phyloP scores from a whole-genome alignment of 441 rosid genomes.

The Aquilaria agallochum region DNA sequence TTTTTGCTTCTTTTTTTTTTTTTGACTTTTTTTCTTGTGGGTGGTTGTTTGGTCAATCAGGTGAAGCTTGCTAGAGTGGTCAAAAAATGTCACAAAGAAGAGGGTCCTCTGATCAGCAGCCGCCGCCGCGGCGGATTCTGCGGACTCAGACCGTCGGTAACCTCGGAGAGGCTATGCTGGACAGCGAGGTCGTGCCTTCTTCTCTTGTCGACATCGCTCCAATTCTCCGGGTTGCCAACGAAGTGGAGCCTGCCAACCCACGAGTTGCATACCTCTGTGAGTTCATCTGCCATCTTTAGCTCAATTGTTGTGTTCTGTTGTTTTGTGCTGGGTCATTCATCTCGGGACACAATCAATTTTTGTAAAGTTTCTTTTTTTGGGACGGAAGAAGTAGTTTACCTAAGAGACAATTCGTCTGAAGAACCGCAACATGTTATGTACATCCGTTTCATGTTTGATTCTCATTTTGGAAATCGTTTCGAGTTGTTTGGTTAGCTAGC shows the following conservation, averaged over 20 bases:
- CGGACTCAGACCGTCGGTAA: slow-evolving; percentile 72
- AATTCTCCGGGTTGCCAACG: slow-evolving; percentile 79
- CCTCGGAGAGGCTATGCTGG: slow-evolving; percentile 56
- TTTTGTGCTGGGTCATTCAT: no score
- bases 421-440: no score
- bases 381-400: no score
- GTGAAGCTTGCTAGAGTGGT: slow-evolving; percentile 15
- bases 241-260: slow-evolving; percentile 60
- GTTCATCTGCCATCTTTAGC: slow-evolving; percentile 10
- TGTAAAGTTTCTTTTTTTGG: no score
- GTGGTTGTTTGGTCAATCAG: slow-evolving; percentile 13
- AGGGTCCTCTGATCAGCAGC: slow-evolving; percentile 36
- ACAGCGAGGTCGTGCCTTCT: slow-evolving; percentile 73
- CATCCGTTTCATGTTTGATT: no score
- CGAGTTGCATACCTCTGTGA: slow-evolving; percentile 82
- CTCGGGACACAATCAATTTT: no score
- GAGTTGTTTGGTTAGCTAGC: no score
- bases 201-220: slow-evolving; percentile 76
- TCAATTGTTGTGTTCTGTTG: no score
- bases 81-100: slow-evolving; percentile 41
- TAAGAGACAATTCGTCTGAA: no score
- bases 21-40: background rate
- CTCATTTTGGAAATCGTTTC: no score
- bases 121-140: slow-evolving; percentile 47
- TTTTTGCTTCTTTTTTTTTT: background rate